Evolutionary conservation across 345 rosid genomes (phyloP).

Genomic region (Hevea brasiliensis): DNA sequence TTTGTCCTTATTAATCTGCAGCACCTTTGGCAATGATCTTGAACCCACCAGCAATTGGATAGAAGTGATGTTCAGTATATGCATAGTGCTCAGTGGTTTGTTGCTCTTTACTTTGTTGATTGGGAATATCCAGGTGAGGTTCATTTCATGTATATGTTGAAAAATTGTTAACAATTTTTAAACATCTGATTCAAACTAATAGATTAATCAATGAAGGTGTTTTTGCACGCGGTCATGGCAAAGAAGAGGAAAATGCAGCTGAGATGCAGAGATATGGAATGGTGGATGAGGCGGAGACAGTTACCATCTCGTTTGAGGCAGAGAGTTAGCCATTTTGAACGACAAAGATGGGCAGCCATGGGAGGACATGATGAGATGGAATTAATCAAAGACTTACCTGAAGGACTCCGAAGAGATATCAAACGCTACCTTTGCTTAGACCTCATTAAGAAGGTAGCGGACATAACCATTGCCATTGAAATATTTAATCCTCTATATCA

Average conservation of each 20-base stretch:
- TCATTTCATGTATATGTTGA: background rate
- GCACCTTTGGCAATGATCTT: conserved; percentile 82
- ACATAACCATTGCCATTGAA: background rate
- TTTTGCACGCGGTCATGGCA: conserved; percentile 68
- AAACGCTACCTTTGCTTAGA: conserved; percentile 82
- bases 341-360: conserved; percentile 65
- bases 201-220: conserved; percentile 47
- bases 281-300: conserved; percentile 97
- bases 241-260: conserved; percentile 81
- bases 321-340: conserved; percentile 75
- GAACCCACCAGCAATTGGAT: conserved; percentile 78
- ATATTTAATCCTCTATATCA: background rate
- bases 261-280: conserved; percentile 72
- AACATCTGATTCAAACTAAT: no score
- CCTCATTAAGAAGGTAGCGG: conserved; percentile 69
- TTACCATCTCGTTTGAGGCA: conserved; percentile 70
- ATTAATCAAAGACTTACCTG: conserved; percentile 72
- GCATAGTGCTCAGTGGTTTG: conserved; percentile 71
- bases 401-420: conserved; percentile 83
- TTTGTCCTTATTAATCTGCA: conserved; percentile 27
- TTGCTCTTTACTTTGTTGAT: conserved; percentile 81
- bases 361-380: conserved; percentile 82
- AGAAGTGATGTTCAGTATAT: conserved; percentile 76
- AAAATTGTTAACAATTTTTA: no score
- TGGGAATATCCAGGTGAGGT: conserved; percentile 79